Evolutionary conservation across 1,139 yeast species (phyloP).

Genomic region (Taphrina wiesneri): DNA sequence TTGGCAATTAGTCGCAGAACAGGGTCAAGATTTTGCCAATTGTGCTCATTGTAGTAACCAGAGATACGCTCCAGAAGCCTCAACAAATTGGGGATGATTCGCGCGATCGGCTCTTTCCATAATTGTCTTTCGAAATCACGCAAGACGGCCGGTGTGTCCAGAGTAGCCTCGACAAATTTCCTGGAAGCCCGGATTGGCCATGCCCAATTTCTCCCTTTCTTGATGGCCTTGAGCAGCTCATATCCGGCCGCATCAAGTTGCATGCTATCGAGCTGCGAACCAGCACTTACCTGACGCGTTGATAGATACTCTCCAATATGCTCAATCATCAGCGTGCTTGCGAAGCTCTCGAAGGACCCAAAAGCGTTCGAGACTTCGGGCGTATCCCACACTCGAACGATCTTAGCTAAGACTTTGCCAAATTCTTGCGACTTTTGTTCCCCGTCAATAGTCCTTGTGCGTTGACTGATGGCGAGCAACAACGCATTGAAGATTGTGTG

Average conservation of each 20-base stretch:
- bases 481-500: constrained; percentile 52
- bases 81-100: constrained; percentile 85
- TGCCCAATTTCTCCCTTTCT: constrained; percentile 33
- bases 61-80: constrained; percentile 86
- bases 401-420: constrained; percentile 87
- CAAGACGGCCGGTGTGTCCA: constrained; percentile 72
- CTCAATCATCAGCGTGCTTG: constrained; percentile 95
- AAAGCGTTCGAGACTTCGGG: constrained; percentile 87
- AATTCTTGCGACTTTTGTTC: constrained; percentile 68
- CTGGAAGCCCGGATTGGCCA: constrained; percentile 96
- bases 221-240: constrained; percentile 68
- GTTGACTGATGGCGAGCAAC: constrained; percentile 82
- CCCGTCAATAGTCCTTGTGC: constrained; percentile 64
- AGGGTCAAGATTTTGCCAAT: constrained; percentile 82
- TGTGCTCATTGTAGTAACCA: constrained; percentile 88
- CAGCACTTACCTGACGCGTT: constrained; percentile 70
- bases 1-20: constrained; percentile 89
- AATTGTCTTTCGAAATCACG: constrained; percentile 70
- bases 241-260: constrained; percentile 92
- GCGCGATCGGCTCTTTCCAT: constrained; percentile 93
- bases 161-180: constrained; percentile 89
- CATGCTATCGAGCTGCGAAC: constrained; percentile 71
- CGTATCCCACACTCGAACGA: constrained; percentile 87
- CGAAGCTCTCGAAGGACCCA: constrained; percentile 90
- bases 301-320: constrained; percentile 88